Conservation (phyloP, 768 basidiomycete species). For the Mycena rosella region DNA sequence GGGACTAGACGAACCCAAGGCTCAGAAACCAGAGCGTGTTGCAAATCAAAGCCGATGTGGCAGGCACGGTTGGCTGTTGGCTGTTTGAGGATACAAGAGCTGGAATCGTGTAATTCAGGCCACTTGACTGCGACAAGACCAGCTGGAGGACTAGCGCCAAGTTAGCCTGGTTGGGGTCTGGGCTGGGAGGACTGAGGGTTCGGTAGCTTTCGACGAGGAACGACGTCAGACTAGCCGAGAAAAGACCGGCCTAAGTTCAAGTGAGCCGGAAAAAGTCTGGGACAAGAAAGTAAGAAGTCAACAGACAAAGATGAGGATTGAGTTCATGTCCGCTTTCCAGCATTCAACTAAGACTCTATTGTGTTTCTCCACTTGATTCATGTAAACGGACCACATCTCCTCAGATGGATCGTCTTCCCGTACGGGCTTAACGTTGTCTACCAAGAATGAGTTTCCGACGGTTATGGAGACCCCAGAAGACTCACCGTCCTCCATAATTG, state of each 20-base stretch:
- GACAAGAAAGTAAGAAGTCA: no score
- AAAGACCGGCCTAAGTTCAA: slow-evolving; percentile 43
- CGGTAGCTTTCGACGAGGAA: slow-evolving; percentile 44
- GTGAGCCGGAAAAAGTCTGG: no score
- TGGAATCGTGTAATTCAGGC: slow-evolving; percentile 14
- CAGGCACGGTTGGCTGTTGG: slow-evolving; percentile 38
- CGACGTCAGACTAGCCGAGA: slow-evolving; percentile 45
- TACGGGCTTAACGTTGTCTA: slow-evolving; percentile 8
- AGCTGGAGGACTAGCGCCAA: slow-evolving; percentile 23
- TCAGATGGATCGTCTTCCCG: slow-evolving; percentile 32
- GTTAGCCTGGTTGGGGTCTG: slow-evolving; percentile 33
- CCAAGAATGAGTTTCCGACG: no score
- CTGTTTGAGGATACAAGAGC: slow-evolving; percentile 17
- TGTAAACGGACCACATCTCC: slow-evolving; percentile 31
- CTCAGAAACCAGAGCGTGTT: slow-evolving; percentile 63
- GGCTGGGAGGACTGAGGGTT: slow-evolving; percentile 32
- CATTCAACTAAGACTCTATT: slow-evolving; percentile 24
- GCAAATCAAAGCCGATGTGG: slow-evolving; percentile 49
- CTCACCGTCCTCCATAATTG: slow-evolving; percentile 7
- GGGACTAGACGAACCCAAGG: slow-evolving; percentile 41
- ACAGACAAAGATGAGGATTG: slow-evolving; percentile 35
- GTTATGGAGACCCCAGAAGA: no score
- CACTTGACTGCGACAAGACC: slow-evolving; percentile 24
- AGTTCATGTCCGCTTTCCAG: slow-evolving; percentile 35
- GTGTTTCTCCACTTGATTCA: slow-evolving; percentile 28